Percentiles rank a stretch among this genome's conserved stretches.
Conservation (phyloP, 257 asterid species). For the Salvia rosmarinus region DNA sequence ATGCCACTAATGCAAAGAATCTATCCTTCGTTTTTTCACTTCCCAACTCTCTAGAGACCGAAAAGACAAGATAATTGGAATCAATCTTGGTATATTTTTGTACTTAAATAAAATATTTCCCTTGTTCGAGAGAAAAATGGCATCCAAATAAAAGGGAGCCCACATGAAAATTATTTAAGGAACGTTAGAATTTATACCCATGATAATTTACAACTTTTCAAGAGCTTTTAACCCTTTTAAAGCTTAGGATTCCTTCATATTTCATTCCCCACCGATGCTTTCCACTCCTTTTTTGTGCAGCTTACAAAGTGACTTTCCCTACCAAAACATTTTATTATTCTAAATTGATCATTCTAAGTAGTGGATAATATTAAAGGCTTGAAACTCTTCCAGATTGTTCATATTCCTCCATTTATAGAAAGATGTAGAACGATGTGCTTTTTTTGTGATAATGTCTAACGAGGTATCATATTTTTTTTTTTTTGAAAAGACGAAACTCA, state of each 20-base stretch:
- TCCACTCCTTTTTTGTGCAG: conserved; percentile 14
- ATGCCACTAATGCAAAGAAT: neutral
- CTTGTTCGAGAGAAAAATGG: conserved; percentile 28
- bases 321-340: conserved; percentile 1
- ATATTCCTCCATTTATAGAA: conserved; percentile 7
- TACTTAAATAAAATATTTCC: conserved; percentile 5
- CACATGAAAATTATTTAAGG: conserved; percentile 27
- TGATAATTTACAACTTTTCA: conserved; percentile 27
- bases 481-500: no score
- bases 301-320: neutral
- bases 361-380: no score
- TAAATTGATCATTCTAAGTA: neutral
- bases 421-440: neutral
- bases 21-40: conserved; percentile 2
- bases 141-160: conserved; percentile 31
- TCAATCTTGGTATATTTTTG: conserved; percentile 15
- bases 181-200: conserved; percentile 49
- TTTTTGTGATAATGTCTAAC: neutral
- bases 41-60: conserved; percentile 27
- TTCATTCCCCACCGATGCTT: conserved; percentile 35
- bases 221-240: conserved; percentile 30
- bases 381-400: conserved; percentile 14
- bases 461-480: no score
- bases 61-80: conserved; percentile 38
- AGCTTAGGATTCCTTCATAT: conserved; percentile 52